Evolutionary conservation across 108 stramenopile genomes (phyloP), one percentile per base, ranked within the genome.

Genomic region (Skeletonema potamos): DNA sequence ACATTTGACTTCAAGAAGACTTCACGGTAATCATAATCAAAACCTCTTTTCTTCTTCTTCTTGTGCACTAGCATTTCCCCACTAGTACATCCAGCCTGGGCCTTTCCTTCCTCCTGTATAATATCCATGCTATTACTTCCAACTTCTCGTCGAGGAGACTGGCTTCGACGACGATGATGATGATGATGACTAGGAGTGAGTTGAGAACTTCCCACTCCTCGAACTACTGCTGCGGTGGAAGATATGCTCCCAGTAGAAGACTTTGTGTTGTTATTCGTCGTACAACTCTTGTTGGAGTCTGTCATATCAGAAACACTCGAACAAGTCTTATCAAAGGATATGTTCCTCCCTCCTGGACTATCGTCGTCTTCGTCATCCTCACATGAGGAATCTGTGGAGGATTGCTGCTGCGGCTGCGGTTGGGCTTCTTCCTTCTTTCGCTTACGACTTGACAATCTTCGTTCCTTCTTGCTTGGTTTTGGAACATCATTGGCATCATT

Each of bases 1-100:
- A 94, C 74, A 70, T 89, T 91, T 8, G 86, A 85, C 44, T 85
- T 86, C 57, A 75, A 54, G 58, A 94, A 94, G 5, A 92, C 86
- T 64, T 90, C 89, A 68, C 86, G 74, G 72, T 88, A 94, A 65
- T 91, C 86, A 37, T 91, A 64, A 18, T 82, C 81, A 67, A 92
- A 89, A 28, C 70, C 74, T 37, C 78, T 73, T 24, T 82, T 77
- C 54, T 81, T 84, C 64, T 87, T 91, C 61, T 80, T 66, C 48
- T 51, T 51, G 1, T 22, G 48, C 34, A 34, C 6, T 10, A n/a
- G 22, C 22, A 9, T 51, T 8, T 51, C 48, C 18, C 20, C 48
- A 24, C 48, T 20, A 7, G 48, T 22, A n/a, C 8, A 18, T 8
- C 0, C 17, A 24, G 48, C 20, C 7, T 5, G 7, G 6, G 48